Percentiles rank a stretch among this genome's conserved stretches.
These are phyloP conservation scores for Taiozyma sp. DNA, from an alignment of 1,139 yeast genomes.

Conservation along the genomic window DNA sequence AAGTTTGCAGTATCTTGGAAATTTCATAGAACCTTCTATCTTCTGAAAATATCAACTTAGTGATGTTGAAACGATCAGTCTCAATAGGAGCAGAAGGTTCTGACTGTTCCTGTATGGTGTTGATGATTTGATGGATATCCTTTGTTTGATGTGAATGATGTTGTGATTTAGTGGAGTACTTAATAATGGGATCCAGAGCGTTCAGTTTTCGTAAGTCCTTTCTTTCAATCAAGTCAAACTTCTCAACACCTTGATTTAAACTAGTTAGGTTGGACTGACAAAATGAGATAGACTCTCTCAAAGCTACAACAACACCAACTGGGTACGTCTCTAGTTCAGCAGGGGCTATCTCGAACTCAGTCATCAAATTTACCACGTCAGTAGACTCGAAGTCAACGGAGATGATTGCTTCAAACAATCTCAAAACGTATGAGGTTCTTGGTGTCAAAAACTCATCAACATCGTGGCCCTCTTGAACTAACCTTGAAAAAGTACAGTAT, in stretches of 20 bases:
- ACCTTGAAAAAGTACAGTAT: constrained; percentile 62
- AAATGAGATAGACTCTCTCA: constrained; percentile 51
- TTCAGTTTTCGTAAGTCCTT: constrained; percentile 51
- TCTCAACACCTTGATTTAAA: constrained; percentile 26
- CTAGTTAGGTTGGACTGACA: constrained; percentile 54
- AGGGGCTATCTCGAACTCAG: constrained; percentile 45
- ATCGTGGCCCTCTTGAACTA: constrained; percentile 57
- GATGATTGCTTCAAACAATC: constrained; percentile 57
- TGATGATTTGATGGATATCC: constrained; percentile 45
- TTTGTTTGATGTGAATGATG: constrained; percentile 23
- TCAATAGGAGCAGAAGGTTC: constrained; percentile 53
- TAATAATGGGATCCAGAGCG: constrained; percentile 20
- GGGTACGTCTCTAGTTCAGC: constrained; percentile 67
- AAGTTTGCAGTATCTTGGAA: constrained; percentile 49
- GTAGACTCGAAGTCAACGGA: constrained; percentile 45
- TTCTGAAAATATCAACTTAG: constrained; percentile 64
- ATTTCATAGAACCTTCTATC: constrained; percentile 82
- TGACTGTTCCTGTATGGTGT: constrained; percentile 39
- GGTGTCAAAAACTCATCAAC: constrained; percentile 63
- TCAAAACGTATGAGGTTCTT: constrained; percentile 50
- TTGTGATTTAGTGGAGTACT: constrained; percentile 28
- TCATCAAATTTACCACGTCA: constrained; percentile 55
- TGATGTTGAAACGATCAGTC: constrained; percentile 59
- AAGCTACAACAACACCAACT: constrained; percentile 60
- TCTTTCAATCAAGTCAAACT: constrained; percentile 59